A percentile compares a stretch with the other conserved stretches of the same genome.
phyloP scores from a whole-genome alignment of 495 filamentous ascomycete genomes.

The Talaromyces proteolyticus region DNA sequence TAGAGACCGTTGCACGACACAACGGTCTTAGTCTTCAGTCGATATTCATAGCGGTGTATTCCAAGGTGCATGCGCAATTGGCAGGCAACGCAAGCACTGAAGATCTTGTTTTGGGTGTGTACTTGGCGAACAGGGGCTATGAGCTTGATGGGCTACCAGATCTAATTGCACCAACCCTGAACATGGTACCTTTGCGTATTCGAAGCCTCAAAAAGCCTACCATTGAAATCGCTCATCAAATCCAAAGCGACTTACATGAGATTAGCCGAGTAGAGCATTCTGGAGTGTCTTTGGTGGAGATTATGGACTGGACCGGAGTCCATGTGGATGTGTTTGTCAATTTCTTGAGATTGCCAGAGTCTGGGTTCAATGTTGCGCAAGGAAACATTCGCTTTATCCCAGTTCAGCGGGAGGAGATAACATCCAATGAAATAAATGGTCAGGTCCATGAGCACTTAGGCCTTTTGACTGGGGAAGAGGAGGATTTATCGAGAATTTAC shows the following conservation, averaged over 20 bases:
- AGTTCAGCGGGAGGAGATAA: background rate
- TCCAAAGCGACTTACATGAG: constrained; percentile 24
- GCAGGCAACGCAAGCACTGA: background rate
- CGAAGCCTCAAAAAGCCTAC: constrained; percentile 7
- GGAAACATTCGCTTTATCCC: background rate
- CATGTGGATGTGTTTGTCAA: constrained; percentile 28
- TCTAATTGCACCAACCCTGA: constrained; percentile 25
- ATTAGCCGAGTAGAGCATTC: constrained; percentile 25
- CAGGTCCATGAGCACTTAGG: too few relatives aligned
- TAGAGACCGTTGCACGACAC: constrained; percentile 21
- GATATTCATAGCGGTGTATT: constrained; percentile 27
- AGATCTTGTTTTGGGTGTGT: constrained; percentile 22
- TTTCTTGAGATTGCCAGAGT: constrained; percentile 26
- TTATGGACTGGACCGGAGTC: constrained; percentile 31
- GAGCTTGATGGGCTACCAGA: constrained; percentile 20
- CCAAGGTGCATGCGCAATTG: constrained; percentile 17
- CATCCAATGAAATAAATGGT: too few relatives aligned
- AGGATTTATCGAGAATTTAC: background rate
- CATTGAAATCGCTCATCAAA: constrained; percentile 15
- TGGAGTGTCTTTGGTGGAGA: constrained; percentile 24
- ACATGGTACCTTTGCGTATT: constrained; percentile 28
- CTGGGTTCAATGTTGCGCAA: background rate
- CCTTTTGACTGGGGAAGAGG: too few relatives aligned
- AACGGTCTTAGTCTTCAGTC: constrained; percentile 27
- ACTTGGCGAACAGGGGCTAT: constrained; percentile 29